Conservation (phyloP, 176 grass and related monocot species). For the Tillandsia leiboldiana region DNA sequence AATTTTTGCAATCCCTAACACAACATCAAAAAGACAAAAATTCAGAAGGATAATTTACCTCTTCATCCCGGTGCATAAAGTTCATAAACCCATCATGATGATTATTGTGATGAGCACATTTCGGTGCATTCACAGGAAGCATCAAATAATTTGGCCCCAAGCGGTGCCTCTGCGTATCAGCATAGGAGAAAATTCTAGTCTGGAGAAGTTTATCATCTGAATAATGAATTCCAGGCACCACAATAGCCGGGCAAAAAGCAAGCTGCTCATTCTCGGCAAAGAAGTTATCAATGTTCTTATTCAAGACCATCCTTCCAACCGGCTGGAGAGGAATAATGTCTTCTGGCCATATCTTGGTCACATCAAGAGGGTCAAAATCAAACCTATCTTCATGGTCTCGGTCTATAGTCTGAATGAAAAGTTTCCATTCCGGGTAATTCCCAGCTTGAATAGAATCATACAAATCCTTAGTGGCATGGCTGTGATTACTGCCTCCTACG, state of each 20-base stretch:
- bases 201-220: slow-evolving; percentile 93
- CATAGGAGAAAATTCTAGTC: slow-evolving; percentile 77
- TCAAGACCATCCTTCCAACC: slow-evolving; percentile 76
- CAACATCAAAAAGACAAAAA: background rate
- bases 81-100: slow-evolving; percentile 85
- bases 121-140: slow-evolving; percentile 79
- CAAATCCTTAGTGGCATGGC: slow-evolving; percentile 82
- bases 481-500: slow-evolving; percentile 67
- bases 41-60: slow-evolving; percentile 31
- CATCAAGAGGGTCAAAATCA: slow-evolving; percentile 78
- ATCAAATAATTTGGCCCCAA: slow-evolving; percentile 82
- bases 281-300: slow-evolving; percentile 89
- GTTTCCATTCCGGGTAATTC: slow-evolving; percentile 76
- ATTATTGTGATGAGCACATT: slow-evolving; percentile 80
- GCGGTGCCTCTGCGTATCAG: slow-evolving; percentile 85
- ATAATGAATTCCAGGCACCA: slow-evolving; percentile 77
- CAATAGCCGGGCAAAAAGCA: slow-evolving; percentile 81
- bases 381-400: slow-evolving; percentile 63
- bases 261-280: slow-evolving; percentile 75
- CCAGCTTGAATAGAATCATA: slow-evolving; percentile 67
- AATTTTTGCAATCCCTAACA: background rate
- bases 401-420: slow-evolving; percentile 71
- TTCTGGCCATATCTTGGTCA: slow-evolving; percentile 81
- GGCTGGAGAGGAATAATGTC: slow-evolving; percentile 77
- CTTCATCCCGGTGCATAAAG: slow-evolving; percentile 90